Conservation (phyloP, 2,329 filamentous ascomycete genomes). For the Orbilia blumenaviensis region DNA sequence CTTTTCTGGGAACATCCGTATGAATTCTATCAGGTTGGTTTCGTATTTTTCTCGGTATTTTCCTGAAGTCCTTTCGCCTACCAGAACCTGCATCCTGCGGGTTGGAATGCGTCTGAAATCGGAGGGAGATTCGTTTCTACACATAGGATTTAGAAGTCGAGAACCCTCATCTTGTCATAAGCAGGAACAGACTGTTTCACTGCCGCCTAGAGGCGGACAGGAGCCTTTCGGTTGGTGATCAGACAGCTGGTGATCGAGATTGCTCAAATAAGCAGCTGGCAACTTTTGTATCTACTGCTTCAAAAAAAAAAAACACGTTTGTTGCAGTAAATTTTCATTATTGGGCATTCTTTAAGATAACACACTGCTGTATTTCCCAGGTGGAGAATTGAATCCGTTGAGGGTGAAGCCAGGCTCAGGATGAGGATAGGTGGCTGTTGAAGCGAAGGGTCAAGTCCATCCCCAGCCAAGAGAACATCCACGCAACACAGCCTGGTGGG, state of each 20-base stretch:
- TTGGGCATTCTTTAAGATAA: no score
- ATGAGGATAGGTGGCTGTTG: neutral
- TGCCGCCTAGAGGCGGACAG: slow-evolving; percentile 18
- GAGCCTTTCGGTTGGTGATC: slow-evolving; percentile 23
- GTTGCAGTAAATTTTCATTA: neutral
- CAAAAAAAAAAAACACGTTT: slow-evolving; percentile 1
- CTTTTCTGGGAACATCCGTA: neutral
- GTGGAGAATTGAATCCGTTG: neutral
- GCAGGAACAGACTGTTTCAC: slow-evolving; percentile 28
- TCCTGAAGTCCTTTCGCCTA: slow-evolving; percentile 17
- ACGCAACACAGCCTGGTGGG: neutral
- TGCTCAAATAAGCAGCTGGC: neutral
- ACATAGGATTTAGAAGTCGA: slow-evolving; percentile 2
- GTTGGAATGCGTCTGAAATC: neutral
- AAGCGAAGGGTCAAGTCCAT: slow-evolving; percentile 5
- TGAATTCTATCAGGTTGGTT: slow-evolving; percentile 2
- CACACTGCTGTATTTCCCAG: no score
- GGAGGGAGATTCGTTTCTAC: neutral
- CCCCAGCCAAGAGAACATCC: neutral
- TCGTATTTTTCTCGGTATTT: slow-evolving; percentile 20
- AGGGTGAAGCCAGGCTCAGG: neutral
- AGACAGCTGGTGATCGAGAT: slow-evolving; percentile 29
- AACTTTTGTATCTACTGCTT: neutral
- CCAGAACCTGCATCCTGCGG: neutral
- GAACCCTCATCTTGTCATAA: slow-evolving; percentile 1